Conservation (phyloP, 352 stramenopile genomes). For the Pythium dissimile region DNA sequence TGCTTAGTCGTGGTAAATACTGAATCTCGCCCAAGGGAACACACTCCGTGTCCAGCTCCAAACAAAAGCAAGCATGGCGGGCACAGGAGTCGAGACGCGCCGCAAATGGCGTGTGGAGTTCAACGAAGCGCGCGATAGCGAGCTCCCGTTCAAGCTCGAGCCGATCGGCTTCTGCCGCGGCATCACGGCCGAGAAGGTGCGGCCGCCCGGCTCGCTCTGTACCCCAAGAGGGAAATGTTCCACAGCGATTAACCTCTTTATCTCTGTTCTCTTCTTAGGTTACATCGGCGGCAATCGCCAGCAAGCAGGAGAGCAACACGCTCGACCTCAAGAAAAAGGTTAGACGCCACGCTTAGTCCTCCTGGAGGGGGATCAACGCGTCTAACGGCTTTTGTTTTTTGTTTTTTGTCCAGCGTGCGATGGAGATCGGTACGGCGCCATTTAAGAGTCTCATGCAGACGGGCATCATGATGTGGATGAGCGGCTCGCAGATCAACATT, state of each 20-base stretch:
- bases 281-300: constrained; percentile 50
- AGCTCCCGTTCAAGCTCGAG: constrained; percentile 57
- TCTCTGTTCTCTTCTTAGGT: constrained; percentile 26
- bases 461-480: constrained; percentile 97
- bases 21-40: constrained; percentile 1
- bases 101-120: constrained; percentile 80
- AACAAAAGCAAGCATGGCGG: constrained; percentile 12
- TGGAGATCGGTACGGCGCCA: constrained; percentile 87
- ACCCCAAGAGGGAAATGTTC: neutral
- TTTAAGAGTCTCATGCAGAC: constrained; percentile 93
- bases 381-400: too few species aligned
- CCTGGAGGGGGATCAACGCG: neutral
- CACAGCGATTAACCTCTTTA: neutral
- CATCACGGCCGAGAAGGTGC: constrained; percentile 57
- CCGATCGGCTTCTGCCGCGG: constrained; percentile 64
- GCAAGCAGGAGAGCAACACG: constrained; percentile 56
- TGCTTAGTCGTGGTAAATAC: constrained; percentile 5
- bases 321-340: constrained; percentile 88
- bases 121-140: constrained; percentile 69
- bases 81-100: constrained; percentile 14
- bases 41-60: neutral
- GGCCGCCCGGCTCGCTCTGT: neutral
- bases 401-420: constrained; percentile 57
- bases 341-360: neutral
- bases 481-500: constrained; percentile 92